Evolutionary conservation across 1,139 yeast species (phyloP).

Genomic region (Lodderomyces beijingensis): DNA sequence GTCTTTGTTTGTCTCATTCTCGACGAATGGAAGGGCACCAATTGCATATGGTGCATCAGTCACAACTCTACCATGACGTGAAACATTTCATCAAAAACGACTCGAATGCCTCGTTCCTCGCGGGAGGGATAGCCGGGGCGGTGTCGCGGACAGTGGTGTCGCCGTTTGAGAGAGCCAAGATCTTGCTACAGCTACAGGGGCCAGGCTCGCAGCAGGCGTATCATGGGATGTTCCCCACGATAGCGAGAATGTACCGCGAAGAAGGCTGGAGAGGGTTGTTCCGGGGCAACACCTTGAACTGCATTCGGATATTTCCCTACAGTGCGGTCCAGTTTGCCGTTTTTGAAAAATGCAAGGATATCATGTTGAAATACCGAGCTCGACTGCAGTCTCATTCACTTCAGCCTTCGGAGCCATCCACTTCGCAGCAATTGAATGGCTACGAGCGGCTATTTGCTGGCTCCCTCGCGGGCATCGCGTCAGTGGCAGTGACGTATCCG

Average conservation of each 20-base stretch:
- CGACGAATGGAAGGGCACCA: conserved; percentile 11
- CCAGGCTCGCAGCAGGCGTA: conserved; percentile 60
- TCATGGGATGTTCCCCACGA: conserved; percentile 71
- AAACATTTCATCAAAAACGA: conserved; percentile 41
- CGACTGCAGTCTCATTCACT: too few relatives aligned
- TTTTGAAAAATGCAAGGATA: conserved; percentile 65
- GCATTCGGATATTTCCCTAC: conserved; percentile 87
- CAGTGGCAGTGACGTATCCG: conserved; percentile 87
- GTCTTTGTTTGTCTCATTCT: too few relatives aligned
- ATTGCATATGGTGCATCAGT: conserved; percentile 5
- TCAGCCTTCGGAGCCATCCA: conserved; percentile 9
- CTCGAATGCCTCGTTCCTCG: conserved; percentile 55
- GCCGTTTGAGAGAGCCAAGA: conserved; percentile 93
- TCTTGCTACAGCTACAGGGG: conserved; percentile 84
- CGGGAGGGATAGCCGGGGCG: conserved; percentile 79
- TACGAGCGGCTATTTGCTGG: conserved; percentile 70
- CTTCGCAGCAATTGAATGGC: conserved; percentile 27
- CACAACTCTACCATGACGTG: conserved; percentile 9
- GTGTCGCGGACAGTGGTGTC: conserved; percentile 89
- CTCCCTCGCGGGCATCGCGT: conserved; percentile 72
- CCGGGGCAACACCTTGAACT: conserved; percentile 87
- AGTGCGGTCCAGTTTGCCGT: conserved; percentile 93
- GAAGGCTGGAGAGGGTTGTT: conserved; percentile 89
- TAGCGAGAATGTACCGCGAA: conserved; percentile 74
- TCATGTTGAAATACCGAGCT: conserved; percentile 26